A percentile compares a stretch with the other conserved stretches of the same genome.
Evolutionary conservation across 2,329 filamentous ascomycete genomes (phyloP).

Genomic region (Penicillium rolfsii): DNA sequence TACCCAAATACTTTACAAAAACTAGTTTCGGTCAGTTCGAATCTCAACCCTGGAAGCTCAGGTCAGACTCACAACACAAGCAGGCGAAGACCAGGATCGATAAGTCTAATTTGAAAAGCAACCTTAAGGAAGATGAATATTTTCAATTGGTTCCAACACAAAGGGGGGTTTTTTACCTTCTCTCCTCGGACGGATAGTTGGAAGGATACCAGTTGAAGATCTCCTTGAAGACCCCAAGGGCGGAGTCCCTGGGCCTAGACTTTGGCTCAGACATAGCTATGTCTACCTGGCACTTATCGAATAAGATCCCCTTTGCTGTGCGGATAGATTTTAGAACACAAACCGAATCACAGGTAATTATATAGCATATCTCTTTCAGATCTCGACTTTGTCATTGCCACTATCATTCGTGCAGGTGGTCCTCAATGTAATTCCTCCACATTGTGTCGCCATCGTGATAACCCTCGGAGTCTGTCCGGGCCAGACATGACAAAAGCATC

Average conservation of each 20-base stretch:
- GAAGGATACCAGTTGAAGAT: conserved; percentile 42
- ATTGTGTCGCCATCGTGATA: conserved; percentile 24
- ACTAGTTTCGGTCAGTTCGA: conserved; percentile 21
- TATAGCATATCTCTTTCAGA: not conserved
- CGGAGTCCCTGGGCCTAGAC: conserved; percentile 9
- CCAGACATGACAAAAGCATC: not conserved
- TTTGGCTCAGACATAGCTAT: conserved; percentile 23
- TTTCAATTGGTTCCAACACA: fast-evolving
- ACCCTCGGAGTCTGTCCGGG: conserved; percentile 15
- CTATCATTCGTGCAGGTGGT: not conserved
- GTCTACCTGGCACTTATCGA: not conserved
- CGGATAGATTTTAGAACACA: not conserved
- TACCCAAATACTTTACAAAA: conserved; percentile 36
- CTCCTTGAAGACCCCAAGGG: conserved; percentile 32
- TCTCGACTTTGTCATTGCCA: not conserved
- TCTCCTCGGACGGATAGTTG: conserved; percentile 34
- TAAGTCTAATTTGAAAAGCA: conserved; percentile 38
- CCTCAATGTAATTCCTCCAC: conserved; percentile 21
- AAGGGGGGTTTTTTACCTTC: conserved; percentile 25
- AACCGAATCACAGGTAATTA: not conserved
- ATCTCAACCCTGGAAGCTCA: not conserved
- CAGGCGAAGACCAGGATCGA: conserved; percentile 38
- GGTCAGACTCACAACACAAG: conserved; percentile 34
- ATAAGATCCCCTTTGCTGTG: not conserved
- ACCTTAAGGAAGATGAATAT: conserved; percentile 19